phyloP scores from a whole-genome alignment of 352 stramenopile species.

The Globisporangium megalacanthum region DNA sequence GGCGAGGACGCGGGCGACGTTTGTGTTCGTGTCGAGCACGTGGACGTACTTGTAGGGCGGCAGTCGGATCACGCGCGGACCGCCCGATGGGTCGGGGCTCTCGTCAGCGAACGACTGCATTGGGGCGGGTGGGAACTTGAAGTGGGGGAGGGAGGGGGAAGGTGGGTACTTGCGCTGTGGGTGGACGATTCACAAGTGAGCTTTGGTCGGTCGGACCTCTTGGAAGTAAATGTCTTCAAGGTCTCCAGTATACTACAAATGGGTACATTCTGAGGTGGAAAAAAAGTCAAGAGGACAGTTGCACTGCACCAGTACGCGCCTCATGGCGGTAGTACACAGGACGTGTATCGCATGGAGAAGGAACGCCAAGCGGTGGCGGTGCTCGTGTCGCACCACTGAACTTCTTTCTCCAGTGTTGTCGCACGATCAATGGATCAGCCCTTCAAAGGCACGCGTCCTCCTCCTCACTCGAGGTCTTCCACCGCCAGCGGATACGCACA shows the following conservation, averaged over 20 bases:
- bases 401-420: not conserved
- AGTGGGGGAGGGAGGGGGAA: not conserved
- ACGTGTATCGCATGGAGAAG: too few relatives aligned
- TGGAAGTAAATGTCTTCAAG: too few relatives aligned
- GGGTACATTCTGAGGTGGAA: too few relatives aligned
- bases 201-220: not conserved
- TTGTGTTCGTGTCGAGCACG: constrained; percentile 83
- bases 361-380: too few relatives aligned
- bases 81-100: constrained; percentile 18
- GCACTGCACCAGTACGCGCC: too few relatives aligned
- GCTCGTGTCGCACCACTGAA: too few relatives aligned
- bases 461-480: constrained; percentile 25
- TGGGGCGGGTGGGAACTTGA: not conserved
- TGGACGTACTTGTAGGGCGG: constrained; percentile 81
- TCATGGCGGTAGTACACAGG: too few relatives aligned
- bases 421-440: not conserved
- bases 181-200: constrained; percentile 12
- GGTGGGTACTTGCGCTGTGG: not conserved
- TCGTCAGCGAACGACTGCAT: constrained; percentile 7
- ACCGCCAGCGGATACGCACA: constrained; percentile 16
- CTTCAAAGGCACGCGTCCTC: not conserved
- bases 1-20: constrained; percentile 72
- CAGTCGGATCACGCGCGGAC: constrained; percentile 67
- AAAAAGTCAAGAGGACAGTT: too few relatives aligned
- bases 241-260: too few relatives aligned